Conservation (phyloP, 2,329 filamentous ascomycete genomes). For the Talaromyces funiculosus region DNA sequence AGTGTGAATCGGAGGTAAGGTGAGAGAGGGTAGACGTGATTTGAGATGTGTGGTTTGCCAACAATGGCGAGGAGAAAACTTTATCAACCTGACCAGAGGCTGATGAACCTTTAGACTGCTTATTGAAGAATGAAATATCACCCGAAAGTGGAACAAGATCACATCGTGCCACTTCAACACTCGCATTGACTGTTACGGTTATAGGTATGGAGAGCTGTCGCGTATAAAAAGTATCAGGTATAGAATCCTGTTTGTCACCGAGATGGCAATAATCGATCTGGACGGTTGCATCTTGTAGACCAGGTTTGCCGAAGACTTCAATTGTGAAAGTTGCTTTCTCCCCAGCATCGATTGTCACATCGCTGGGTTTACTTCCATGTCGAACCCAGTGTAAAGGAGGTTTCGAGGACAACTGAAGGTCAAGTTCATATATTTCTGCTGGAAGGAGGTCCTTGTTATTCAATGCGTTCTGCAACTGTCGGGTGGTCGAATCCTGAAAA, state of each 20-base stretch:
- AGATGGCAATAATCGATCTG: constrained; percentile 83
- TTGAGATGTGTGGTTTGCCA: constrained; percentile 27
- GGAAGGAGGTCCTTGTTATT: constrained; percentile 70
- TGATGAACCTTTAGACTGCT: constrained; percentile 11
- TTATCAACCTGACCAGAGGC: constrained; percentile 10
- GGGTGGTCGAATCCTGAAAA: constrained; percentile 82
- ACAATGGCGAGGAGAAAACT: constrained; percentile 5
- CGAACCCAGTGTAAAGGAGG: constrained; percentile 58
- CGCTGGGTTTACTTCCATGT: constrained; percentile 42
- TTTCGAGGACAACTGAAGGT: constrained; percentile 69
- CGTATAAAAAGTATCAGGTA: constrained; percentile 73
- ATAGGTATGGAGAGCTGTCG: constrained; percentile 75
- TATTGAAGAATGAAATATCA: constrained; percentile 59
- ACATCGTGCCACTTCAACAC: constrained; percentile 72
- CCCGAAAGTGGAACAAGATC: constrained; percentile 71
- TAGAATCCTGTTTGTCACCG: constrained; percentile 62
- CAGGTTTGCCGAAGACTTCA: constrained; percentile 79
- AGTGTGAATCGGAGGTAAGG: constrained; percentile 47
- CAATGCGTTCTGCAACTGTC: constrained; percentile 67
- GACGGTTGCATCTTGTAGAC: constrained; percentile 70
- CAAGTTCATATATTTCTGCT: constrained; percentile 78
- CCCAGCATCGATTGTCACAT: constrained; percentile 60
- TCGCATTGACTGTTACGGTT: constrained; percentile 85
- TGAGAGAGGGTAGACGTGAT: constrained; percentile 44
- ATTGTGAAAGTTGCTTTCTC: constrained; percentile 68